These are phyloP conservation scores for Botrytis cinerea DNA, from an alignment of 2,329 filamentous ascomycete genomes.

Conservation along the genomic window DNA sequence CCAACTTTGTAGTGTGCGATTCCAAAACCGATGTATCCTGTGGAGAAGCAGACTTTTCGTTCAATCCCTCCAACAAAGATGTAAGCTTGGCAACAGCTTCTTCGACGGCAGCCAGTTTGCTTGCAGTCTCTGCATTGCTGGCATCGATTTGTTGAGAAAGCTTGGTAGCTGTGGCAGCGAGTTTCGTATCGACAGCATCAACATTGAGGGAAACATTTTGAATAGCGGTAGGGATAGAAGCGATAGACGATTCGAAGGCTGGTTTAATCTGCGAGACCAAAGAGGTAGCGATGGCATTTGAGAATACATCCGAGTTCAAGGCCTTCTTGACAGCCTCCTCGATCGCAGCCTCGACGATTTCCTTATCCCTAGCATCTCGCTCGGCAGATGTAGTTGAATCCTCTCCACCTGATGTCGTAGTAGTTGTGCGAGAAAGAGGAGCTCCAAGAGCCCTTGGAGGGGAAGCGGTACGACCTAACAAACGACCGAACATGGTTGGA, in stretches of 20 bases:
- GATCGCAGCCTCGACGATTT: constrained; percentile 34
- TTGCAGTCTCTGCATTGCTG: constrained; percentile 31
- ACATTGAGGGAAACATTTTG: constrained; percentile 26
- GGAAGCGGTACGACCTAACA: constrained; percentile 23
- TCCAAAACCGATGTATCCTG: constrained; percentile 35
- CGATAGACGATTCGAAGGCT: constrained; percentile 35
- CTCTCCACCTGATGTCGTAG: not conserved
- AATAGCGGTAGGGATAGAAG: constrained; percentile 25
- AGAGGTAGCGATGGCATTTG: constrained; percentile 37
- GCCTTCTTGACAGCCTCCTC: constrained; percentile 34
- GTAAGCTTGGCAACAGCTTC: constrained; percentile 36
- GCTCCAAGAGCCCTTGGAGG: constrained; percentile 24
- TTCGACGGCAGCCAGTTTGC: constrained; percentile 37
- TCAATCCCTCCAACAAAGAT: constrained; percentile 34
- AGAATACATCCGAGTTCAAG: constrained; percentile 36
- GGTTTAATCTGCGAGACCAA: constrained; percentile 38
- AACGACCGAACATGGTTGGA: constrained; percentile 23
- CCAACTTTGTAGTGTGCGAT: constrained; percentile 36
- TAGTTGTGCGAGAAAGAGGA: constrained; percentile 13
- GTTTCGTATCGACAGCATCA: constrained; percentile 34
- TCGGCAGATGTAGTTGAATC: constrained; percentile 25
- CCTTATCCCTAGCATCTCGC: constrained; percentile 31
- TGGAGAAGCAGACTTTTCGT: constrained; percentile 34
- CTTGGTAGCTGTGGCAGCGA: constrained; percentile 33
- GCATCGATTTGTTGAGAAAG: constrained; percentile 35